Conservation (phyloP, 306 rosid species). For the Adenanthera pavonina region DNA sequence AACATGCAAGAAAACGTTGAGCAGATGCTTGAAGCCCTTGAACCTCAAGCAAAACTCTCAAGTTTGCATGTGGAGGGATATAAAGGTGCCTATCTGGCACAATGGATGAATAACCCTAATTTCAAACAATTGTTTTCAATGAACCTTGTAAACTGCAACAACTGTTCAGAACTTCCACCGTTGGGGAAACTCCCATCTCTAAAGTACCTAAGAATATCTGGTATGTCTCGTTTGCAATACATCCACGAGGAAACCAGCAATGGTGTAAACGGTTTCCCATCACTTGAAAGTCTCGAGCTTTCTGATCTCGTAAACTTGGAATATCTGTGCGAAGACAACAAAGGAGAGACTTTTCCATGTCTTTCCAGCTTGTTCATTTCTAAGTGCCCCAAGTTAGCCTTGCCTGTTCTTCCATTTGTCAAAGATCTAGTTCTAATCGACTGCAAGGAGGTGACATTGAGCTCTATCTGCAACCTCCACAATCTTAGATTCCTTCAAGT, state of each 20-base stretch:
- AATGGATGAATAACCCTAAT: conserved; percentile 15
- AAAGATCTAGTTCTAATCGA: background rate
- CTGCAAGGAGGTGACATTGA: conserved; percentile 2
- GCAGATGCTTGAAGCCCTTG: conserved; percentile 35
- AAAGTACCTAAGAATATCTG: background rate
- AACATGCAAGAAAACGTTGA: conserved; percentile 1
- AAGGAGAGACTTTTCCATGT: conserved; percentile 1
- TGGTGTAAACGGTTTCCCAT: background rate
- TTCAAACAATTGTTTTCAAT: background rate
- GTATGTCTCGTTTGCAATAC: background rate
- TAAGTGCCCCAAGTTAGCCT: conserved; percentile 18
- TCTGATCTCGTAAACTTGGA: conserved; percentile 22
- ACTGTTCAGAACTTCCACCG: background rate
- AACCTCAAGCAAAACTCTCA: conserved; percentile 12
- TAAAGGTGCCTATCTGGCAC: background rate
- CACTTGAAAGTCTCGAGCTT: background rate
- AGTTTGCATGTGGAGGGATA: conserved; percentile 15
- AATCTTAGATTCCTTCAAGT: conserved; percentile 4
- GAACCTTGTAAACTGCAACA: background rate
- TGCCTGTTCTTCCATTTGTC: conserved; percentile 21
- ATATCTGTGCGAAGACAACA: background rate
- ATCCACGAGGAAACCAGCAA: background rate
- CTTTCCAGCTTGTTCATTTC: background rate
- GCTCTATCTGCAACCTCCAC: conserved; percentile 4
- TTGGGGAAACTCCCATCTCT: conserved; percentile 20